Conservation (phyloP, 164 flowering plant genomes). For the Chimonanthus salicifolius region DNA sequence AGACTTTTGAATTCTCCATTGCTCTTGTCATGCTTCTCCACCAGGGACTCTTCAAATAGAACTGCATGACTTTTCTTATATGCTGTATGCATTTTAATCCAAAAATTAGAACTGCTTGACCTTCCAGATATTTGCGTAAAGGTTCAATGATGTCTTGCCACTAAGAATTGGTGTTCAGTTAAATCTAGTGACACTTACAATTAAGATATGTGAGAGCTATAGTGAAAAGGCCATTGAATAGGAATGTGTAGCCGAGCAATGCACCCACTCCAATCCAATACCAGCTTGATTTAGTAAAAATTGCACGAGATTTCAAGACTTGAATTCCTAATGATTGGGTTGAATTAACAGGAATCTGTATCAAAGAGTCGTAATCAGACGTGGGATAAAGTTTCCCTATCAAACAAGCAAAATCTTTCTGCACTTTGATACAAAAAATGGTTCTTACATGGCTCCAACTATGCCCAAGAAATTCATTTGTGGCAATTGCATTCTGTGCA, state of each 20-base stretch:
- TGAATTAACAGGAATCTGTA: background rate
- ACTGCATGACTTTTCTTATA: background rate
- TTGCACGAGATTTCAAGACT: conserved; percentile 24
- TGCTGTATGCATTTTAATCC: background rate
- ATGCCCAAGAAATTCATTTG: conserved; percentile 8
- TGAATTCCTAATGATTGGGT: too few species aligned
- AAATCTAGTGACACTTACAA: conserved; percentile 17
- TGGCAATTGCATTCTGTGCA: conserved; percentile 6
- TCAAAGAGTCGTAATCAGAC: background rate
- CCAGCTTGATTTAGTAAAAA: conserved; percentile 30
- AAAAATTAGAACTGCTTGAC: background rate
- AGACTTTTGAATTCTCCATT: conserved; percentile 3
- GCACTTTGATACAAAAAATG: background rate
- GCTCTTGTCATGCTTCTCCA: background rate
- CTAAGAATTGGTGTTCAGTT: background rate
- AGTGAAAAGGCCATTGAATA: conserved; percentile 24
- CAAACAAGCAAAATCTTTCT: background rate
- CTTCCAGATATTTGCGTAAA: conserved; percentile 2
- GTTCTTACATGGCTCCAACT: background rate
- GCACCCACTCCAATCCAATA: conserved; percentile 22
- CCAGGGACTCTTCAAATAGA: conserved; percentile 6
- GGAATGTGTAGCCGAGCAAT: too few species aligned
- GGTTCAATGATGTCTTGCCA: background rate
- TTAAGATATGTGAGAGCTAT: conserved; percentile 26
- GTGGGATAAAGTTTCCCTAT: background rate